Evolutionary conservation across 495 filamentous ascomycete genomes (phyloP).

Genomic region (Aspergillus carlsbadensis): DNA sequence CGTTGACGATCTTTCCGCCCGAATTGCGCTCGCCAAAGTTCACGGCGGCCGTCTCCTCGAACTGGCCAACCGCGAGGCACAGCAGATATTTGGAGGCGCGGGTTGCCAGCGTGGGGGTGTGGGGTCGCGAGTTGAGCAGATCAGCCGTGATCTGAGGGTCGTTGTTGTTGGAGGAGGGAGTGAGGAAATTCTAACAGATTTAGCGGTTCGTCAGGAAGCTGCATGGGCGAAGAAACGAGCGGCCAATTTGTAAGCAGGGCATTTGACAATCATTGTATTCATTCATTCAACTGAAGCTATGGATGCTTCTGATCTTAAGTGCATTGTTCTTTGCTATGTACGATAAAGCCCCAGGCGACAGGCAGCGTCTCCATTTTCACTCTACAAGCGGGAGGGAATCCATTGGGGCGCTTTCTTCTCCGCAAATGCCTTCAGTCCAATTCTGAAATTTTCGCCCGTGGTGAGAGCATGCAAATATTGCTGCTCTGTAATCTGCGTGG

Average conservation of each 20-base stretch:
- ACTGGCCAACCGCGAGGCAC: too few species aligned
- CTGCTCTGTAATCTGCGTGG: constrained; percentile 50
- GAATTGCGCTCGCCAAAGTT: constrained; percentile 1
- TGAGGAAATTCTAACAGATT: constrained; percentile 2
- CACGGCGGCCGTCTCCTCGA: too few species aligned
- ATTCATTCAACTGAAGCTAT: too few species aligned
- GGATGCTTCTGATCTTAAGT: too few species aligned
- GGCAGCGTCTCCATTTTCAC: neutral
- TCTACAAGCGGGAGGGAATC: constrained; percentile 21
- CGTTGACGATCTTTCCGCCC: neutral
- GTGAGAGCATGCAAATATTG: constrained; percentile 55
- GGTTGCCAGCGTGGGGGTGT: too few species aligned
- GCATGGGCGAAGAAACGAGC: neutral
- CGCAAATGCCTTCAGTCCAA: constrained; percentile 73
- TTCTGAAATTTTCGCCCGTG: constrained; percentile 67
- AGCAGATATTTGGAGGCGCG: too few species aligned
- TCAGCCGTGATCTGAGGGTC: too few species aligned
- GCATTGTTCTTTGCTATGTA: too few species aligned
- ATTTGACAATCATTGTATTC: too few species aligned
- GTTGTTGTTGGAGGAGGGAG: constrained; percentile 1
- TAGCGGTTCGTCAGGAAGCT: neutral
- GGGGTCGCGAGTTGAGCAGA: constrained; percentile 2
- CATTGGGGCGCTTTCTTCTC: constrained; percentile 70
- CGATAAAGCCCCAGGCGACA: neutral
- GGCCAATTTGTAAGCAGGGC: neutral